phyloP scores from a whole-genome alignment of 192 early-diverging fungal species.

The Gaertneriomyces sp. region DNA sequence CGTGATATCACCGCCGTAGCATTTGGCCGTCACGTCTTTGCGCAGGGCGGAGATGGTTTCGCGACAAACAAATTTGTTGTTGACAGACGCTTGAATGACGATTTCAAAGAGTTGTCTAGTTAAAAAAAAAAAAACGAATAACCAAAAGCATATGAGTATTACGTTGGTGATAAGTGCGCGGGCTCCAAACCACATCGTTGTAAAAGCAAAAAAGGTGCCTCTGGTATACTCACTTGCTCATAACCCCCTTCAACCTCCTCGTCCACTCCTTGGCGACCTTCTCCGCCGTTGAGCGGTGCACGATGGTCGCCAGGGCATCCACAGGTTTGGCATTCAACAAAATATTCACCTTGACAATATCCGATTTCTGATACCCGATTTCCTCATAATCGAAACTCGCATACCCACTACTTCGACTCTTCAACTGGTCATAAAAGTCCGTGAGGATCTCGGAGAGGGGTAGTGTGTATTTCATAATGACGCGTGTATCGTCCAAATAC shows the following conservation, averaged over 20 bases:
- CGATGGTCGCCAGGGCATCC: constrained; percentile 86
- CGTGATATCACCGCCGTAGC: constrained; percentile 94
- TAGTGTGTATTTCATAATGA: constrained; percentile 77
- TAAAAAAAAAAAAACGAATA: no score
- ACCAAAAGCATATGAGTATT: no score
- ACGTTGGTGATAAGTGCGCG: no score
- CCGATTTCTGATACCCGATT: constrained; percentile 74
- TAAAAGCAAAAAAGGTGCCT: no score
- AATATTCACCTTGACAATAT: constrained; percentile 82
- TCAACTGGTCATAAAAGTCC: constrained; percentile 94
- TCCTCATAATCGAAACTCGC: constrained; percentile 97
- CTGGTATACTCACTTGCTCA: constrained; percentile 44
- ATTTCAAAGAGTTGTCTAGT: constrained; percentile 87
- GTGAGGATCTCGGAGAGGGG: constrained; percentile 92
- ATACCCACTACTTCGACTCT: constrained; percentile 86
- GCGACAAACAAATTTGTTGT: constrained; percentile 78
- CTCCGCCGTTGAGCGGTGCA: constrained; percentile 70
- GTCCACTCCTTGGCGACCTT: constrained; percentile 78
- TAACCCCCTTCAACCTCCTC: constrained; percentile 74
- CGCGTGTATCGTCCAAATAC: constrained; percentile 69
- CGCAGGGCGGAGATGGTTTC: constrained; percentile 82
- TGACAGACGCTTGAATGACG: constrained; percentile 82
- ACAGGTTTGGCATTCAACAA: constrained; percentile 87
- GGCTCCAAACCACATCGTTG: no score
- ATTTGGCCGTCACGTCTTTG: constrained; percentile 96